Evolutionary conservation across 1,139 yeast genomes (phyloP), one percentile per base, ranked within the genome.

Genomic region (Blastobotrys illinoisensis): DNA sequence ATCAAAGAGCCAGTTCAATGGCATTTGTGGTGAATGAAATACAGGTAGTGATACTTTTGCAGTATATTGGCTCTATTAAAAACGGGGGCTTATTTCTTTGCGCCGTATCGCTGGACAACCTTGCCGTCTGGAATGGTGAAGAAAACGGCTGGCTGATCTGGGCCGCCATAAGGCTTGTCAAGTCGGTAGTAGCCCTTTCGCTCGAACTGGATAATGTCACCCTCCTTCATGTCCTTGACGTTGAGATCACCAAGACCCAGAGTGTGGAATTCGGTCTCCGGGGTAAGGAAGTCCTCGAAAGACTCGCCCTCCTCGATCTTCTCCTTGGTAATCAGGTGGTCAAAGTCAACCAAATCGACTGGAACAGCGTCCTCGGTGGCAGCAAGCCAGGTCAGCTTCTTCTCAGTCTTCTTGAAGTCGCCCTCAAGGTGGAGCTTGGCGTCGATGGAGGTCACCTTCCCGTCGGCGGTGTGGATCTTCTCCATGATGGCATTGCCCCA

Each of bases 71-170:
- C n/a, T 11, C 18, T 14, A 32, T 32, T 14, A 32, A 14, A 5
- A 9, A 13, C 5, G 3, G 16, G 20, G 9, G 18, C n/a, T 20
- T 48, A 36, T 23, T 44, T 49, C 77, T 85, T 85, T 53, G 89
- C 85, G 68, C 96, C 96, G 69, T 88, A 88, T 71, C 79, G 86
- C 68, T 88, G 84, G 51, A 86, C 93, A 56, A 88, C 76, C 77
- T 91, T 93, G 71, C 99, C 98, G 71, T 93, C 99, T 58, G 98
- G 99, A 64, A 93, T 90, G 62, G 97, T 87, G 75, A 88, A 93
- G 78, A 93, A 86, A 51, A 87, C 85, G 60, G 83, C 87, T 58
- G 83, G 82, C 44, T 66, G 62, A 24, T 60, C 62, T 63, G 83
- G 76, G 53, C 82, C 86, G 54, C 78, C 80, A 11, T 26, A 26